Evolutionary conservation across 768 basidiomycete genomes (phyloP), one percentile per base, ranked within the genome.

Genomic region (Xerocomus spinulosus): DNA sequence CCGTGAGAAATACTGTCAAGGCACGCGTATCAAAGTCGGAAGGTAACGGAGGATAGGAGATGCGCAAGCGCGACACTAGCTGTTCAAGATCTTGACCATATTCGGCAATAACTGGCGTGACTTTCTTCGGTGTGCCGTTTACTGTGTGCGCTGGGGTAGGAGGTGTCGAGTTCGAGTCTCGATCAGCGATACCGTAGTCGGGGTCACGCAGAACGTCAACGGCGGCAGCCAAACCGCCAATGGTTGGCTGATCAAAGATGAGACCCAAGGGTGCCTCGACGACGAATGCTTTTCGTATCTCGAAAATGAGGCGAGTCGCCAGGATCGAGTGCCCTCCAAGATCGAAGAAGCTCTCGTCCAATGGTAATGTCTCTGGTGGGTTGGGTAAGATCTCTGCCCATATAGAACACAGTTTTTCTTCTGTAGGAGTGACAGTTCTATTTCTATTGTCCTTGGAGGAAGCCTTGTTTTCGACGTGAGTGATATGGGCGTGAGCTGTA

Each of bases 251-350:
- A 44, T 93, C 87, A 64, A 97, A 99, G 40, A 98, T 83, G 35
- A 97, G 73, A 8, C 92, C 90, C 21, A 99, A 72, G 0, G 95
- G 94, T 4, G 92, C 92, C 46, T 94, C 83, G 17, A 96, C 76
- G 10, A 93, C 83, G 65, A 98, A 96, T 0, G 77, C 72, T 69
- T 94, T 96, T 60, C 96, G 85, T 44, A 99, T 85, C 68, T 97
- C 92, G 64, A 99, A 98, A 58, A 97, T 91, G 51, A 98, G 82
- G 21, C 94, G 85, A 2, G 96, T 99, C 0, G 96, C 96, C 37
- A 99, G 81, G 59, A 99, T 97, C 14, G 96, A 98, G 69, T 99
- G 96, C 7, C 96, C 96, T 40, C 96, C 96, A 35, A 98, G 78
- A 64, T 99, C 95, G 70, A 97, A 98, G 79, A 99, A 99, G 65